phyloP scores from a whole-genome alignment of 2,329 filamentous ascomycete genomes.

The Fusarium neocosmosporiellum region DNA sequence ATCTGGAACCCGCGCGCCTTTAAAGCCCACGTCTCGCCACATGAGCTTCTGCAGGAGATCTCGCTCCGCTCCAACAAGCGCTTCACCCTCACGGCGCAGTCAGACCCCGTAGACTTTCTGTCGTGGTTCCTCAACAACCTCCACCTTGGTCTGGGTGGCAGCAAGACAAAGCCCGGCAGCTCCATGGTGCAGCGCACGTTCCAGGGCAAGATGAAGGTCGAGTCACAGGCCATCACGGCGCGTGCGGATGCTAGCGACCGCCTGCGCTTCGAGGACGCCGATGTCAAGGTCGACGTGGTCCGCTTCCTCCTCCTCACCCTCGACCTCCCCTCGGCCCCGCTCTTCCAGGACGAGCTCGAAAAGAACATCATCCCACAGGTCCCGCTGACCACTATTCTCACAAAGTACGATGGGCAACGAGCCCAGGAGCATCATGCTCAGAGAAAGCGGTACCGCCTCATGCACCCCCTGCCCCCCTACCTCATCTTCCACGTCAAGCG shows the following conservation, averaged over 20 bases:
- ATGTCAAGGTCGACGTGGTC: constrained; percentile 79
- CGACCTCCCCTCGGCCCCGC: constrained; percentile 88
- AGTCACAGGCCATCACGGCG: constrained; percentile 93
- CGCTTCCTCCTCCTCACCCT: constrained; percentile 94
- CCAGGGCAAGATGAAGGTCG: constrained; percentile 90
- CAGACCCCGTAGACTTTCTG: constrained; percentile 95
- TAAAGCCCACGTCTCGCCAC: constrained; percentile 95
- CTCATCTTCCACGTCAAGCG: constrained; percentile 96
- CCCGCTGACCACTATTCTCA: constrained; percentile 82
- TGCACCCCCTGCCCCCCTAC: constrained; percentile 91
- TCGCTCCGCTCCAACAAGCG: constrained; percentile 90
- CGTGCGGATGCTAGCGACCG: constrained; percentile 89
- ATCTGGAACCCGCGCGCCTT: constrained; percentile 98
- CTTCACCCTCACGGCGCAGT: constrained; percentile 90
- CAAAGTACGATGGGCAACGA: constrained; percentile 91
- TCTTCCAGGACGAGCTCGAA: constrained; percentile 95
- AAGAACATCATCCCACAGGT: constrained; percentile 97
- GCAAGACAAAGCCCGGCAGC: constrained; percentile 83
- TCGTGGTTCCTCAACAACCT: constrained; percentile 98
- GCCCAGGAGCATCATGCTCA: constrained; percentile 91
- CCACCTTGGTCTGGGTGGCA: constrained; percentile 90
- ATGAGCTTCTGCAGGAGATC: constrained; percentile 96
- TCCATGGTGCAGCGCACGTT: constrained; percentile 94
- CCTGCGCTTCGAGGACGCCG: constrained; percentile 89
- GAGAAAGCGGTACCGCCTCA: constrained; percentile 86